These are phyloP conservation scores for Trichoderma sp. DNA, from an alignment of 2,329 filamentous ascomycete genomes.

Conservation along the genomic window DNA sequence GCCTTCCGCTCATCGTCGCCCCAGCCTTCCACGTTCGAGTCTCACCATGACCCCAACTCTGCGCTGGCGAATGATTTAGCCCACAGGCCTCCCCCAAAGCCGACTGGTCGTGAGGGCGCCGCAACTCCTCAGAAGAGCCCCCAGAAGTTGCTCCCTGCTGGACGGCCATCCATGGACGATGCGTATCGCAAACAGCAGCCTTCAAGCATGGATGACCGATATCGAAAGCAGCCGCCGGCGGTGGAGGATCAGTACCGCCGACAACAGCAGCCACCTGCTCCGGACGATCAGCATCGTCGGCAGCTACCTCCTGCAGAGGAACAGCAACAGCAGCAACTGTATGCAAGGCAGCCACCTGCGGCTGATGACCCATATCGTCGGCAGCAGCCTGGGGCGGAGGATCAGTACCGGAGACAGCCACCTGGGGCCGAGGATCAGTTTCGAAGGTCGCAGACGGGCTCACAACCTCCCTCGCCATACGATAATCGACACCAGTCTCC, in stretches of 20 bases:
- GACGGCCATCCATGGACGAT: conserved; percentile 31
- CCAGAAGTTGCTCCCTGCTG: conserved; percentile 29
- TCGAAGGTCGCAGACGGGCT: conserved; percentile 26
- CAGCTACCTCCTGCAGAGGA: conserved; percentile 14
- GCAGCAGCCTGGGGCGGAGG: conserved; percentile 14
- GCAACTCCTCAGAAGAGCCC: conserved; percentile 54
- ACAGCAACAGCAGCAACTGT: conserved; percentile 19
- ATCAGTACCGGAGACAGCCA: conserved; percentile 27
- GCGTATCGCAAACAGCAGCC: conserved; percentile 33
- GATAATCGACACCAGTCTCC: conserved; percentile 60
- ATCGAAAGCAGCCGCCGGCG: conserved; percentile 25
- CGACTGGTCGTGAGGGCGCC: conserved; percentile 54
- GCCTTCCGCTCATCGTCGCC: conserved; percentile 95
- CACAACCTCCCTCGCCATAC: conserved; percentile 39
- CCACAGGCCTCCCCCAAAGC: conserved; percentile 53
- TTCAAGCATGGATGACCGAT: conserved; percentile 11
- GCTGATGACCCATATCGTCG: conserved; percentile 18
- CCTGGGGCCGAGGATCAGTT: conserved; percentile 30
- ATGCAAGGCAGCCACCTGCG: conserved; percentile 25
- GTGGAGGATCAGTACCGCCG: conserved; percentile 31
- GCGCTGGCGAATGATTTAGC: conserved; percentile 70
- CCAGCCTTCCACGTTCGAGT: conserved; percentile 89
- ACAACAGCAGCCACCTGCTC: conserved; percentile 18
- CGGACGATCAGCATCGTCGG: conserved; percentile 1
- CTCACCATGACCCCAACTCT: conserved; percentile 84